A percentile compares a stretch with the other conserved stretches of the same genome.
These are phyloP conservation scores for Narthecium ossifragum DNA, from an alignment of 106 monocot species.

Conservation along the genomic window DNA sequence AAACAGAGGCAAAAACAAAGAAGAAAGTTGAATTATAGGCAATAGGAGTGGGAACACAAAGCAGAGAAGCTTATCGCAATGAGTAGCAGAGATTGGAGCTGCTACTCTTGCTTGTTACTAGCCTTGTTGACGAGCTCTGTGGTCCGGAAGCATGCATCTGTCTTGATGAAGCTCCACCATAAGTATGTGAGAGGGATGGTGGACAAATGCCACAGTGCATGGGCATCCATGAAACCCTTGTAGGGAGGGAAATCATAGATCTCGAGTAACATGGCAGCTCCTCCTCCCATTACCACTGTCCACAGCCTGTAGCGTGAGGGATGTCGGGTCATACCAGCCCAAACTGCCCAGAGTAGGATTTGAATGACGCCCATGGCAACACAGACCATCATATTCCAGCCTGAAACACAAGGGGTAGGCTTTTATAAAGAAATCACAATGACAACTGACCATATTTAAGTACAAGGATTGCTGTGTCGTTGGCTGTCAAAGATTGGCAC, in stretches of 20 bases:
- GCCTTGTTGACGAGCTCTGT: constrained; percentile 44
- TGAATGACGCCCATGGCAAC: constrained; percentile 57
- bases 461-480: too few species aligned
- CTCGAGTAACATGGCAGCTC: constrained; percentile 67
- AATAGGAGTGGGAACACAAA: too few species aligned
- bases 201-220: constrained; percentile 68
- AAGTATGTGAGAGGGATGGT: constrained; percentile 82
- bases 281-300: constrained; percentile 49
- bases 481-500: too few species aligned
- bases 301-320: constrained; percentile 72
- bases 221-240: constrained; percentile 71
- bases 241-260: constrained; percentile 84
- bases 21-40: too few species aligned
- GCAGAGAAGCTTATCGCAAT: too few species aligned
- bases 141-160: constrained; percentile 56
- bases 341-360: constrained; percentile 71
- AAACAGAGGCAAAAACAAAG: too few species aligned
- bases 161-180: constrained; percentile 87
- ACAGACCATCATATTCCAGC: constrained; percentile 94
- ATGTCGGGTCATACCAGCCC: constrained; percentile 65
- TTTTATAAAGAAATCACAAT: neutral
- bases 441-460: neutral
- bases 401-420: constrained; percentile 20
- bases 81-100: too few species aligned
- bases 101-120: too few species aligned